A percentile compares a stretch with the other conserved stretches of the same genome.
Conservation (phyloP, 2,329 filamentous ascomycete species). For the Byssoonygena ceratinophila region DNA sequence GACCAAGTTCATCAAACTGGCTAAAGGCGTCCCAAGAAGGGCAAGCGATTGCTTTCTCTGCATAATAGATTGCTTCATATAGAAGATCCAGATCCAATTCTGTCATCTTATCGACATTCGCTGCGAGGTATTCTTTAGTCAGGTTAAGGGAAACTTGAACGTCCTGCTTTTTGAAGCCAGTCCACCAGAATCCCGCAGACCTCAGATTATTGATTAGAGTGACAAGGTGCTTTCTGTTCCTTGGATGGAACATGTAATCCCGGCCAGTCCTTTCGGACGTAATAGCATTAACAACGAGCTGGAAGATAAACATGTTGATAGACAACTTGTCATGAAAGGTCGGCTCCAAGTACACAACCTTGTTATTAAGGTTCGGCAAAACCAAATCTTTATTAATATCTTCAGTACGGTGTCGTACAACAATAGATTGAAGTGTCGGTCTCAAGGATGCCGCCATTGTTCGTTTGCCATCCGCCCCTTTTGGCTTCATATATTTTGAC, state of each 20-base stretch:
- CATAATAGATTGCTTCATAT: conserved; percentile 53
- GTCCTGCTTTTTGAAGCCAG: conserved; percentile 56
- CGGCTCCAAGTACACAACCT: conserved; percentile 62
- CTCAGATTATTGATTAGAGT: conserved; percentile 66
- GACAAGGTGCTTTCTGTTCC: conserved; percentile 56
- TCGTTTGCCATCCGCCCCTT: conserved; percentile 44
- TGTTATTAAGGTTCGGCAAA: conserved; percentile 63
- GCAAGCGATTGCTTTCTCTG: conserved; percentile 50
- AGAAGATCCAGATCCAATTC: conserved; percentile 52
- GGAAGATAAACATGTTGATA: conserved; percentile 73
- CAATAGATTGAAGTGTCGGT: conserved; percentile 62
- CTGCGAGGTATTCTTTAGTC: conserved; percentile 56
- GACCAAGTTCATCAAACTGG: conserved; percentile 62
- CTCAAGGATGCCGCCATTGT: conserved; percentile 43
- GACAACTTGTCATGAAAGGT: conserved; percentile 76
- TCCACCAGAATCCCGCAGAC: conserved; percentile 78
- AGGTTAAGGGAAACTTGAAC: conserved; percentile 55
- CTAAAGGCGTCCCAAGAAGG: conserved; percentile 57
- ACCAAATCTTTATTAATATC: conserved; percentile 55
- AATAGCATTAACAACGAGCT: conserved; percentile 74
- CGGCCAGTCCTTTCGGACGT: conserved; percentile 73
- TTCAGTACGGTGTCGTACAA: conserved; percentile 65
- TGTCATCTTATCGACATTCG: conserved; percentile 50
- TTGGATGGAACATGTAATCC: conserved; percentile 81
- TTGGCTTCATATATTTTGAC: conserved; percentile 59